Percentiles rank a stretch among this genome's conserved stretches.
These are phyloP conservation scores for Chaetomium tenue DNA, from an alignment of 495 filamentous ascomycete species.

Conservation along the genomic window DNA sequence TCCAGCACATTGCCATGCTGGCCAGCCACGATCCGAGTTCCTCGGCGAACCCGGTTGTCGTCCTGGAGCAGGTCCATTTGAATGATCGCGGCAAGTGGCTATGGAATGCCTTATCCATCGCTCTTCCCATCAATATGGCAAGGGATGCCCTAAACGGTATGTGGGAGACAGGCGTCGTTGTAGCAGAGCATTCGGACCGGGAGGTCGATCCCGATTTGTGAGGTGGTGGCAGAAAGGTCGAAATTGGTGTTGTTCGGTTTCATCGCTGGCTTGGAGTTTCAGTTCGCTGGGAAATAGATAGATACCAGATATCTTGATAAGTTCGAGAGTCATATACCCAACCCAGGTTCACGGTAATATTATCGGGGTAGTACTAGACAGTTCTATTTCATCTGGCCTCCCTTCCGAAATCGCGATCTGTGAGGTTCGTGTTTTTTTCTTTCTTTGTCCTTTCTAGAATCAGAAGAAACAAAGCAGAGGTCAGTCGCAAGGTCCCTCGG, in stretches of 20 bases:
- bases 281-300: too few relatives aligned
- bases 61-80: constrained; percentile 26
- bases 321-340: too few relatives aligned
- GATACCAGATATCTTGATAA: too few relatives aligned
- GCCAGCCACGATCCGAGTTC: constrained; percentile 29
- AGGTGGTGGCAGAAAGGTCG: not conserved
- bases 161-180: constrained; percentile 13
- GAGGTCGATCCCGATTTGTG: constrained; percentile 31
- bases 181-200: not conserved
- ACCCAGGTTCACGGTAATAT: too few relatives aligned
- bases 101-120: constrained; percentile 38
- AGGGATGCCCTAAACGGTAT: constrained; percentile 24
- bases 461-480: too few relatives aligned
- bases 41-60: constrained; percentile 23
- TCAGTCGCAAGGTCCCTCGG: too few relatives aligned
- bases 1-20: constrained; percentile 33
- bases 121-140: constrained; percentile 32
- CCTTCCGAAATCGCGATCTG: too few relatives aligned
- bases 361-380: too few relatives aligned
- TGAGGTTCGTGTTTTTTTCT: too few relatives aligned
- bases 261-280: not conserved
- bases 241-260: not conserved
- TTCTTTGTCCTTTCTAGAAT: too few relatives aligned
- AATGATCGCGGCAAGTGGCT: constrained; percentile 34
- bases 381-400: too few relatives aligned